Evolutionary conservation across 2,329 filamentous ascomycete species (phyloP).

Genomic region (Lithohypha guttulata): DNA sequence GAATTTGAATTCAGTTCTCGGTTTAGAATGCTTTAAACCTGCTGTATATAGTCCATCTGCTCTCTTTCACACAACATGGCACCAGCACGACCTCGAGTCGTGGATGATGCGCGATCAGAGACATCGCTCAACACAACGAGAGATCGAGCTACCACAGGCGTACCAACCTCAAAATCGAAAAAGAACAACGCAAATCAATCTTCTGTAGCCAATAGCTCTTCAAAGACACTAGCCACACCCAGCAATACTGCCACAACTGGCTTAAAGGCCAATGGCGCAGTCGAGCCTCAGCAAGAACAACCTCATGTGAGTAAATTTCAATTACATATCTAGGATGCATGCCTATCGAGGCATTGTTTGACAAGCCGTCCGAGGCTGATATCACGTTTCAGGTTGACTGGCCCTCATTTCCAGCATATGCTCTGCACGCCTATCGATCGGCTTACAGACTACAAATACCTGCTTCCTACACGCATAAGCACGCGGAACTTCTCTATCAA

Average conservation of each 20-base stretch:
- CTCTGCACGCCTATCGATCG: conserved; percentile 39
- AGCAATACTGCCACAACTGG: conserved; percentile 20
- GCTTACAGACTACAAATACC: conserved; percentile 37
- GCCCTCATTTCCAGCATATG: conserved; percentile 12
- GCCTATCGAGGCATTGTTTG: background rate
- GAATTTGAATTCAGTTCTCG: too few species aligned
- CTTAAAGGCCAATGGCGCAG: conserved; percentile 8
- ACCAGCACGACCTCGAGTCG: conserved; percentile 35
- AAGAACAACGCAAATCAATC: conserved; percentile 15
- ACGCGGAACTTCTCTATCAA: conserved; percentile 37
- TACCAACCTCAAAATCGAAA: conserved; percentile 14
- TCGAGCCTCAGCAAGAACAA: conserved; percentile 19
- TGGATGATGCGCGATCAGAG: conserved; percentile 39
- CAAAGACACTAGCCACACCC: conserved; percentile 12
- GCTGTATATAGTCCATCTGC: too few species aligned
- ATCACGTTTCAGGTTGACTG: conserved; percentile 14
- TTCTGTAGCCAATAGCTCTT: conserved; percentile 27
- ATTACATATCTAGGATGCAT: conserved; percentile 5
- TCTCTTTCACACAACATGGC: too few species aligned
- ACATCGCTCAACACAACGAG: conserved; percentile 33
- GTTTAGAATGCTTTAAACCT: too few species aligned
- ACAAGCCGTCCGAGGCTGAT: background rate
- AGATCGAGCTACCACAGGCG: conserved; percentile 12
- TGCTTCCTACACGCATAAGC: conserved; percentile 33
- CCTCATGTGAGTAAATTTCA: conserved; percentile 25